Base-by-base conservation (phyloP, 495 filamentous ascomycete genomes). In the Amphirosellinia nigrospora region DNA sequence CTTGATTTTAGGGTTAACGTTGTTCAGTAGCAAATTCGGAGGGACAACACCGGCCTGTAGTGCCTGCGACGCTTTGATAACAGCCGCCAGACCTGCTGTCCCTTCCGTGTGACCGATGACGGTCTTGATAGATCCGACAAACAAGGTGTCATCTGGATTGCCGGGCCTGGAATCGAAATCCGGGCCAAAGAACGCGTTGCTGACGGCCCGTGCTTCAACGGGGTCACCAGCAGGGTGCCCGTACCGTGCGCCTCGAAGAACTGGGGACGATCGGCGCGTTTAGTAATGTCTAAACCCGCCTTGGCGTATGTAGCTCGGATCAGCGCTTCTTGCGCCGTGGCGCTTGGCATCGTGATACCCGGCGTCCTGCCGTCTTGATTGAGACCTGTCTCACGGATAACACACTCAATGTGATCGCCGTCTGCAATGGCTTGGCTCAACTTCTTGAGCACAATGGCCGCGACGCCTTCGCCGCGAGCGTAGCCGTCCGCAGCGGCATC, bases 191-290 rank as follows among this genome's bases (percentile, higher is more conserved):
- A 65, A 65, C 1, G 15, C 41, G 2, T 11, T 23, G 0, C 38
- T 9, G 0, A 81, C 78, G 1, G 79, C 79, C 16, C 70, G 66
- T 6, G 79, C 79, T 53, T 81, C 79, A 13, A 76, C 75, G 19
- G 79, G 78, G 56, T 79, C 79, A 80, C 86, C 86, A 0, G 77
- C 63, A 4, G 9, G n/a, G 69, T 71, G 5, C 69, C 69, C 7
- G 46, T 43, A 15, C 46, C 46, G 46, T 50, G 46, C 21, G 46
- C 46, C 21, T 50, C 46, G 11, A 50, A 50, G 11, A 7, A 50
- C 46, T 50, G 46, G 23, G 46, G 46, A 1, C 46, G 21, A 50
- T 50, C 46, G 6, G n/a, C n/a, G n/a, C n/a, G n/a, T n/a, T n/a
- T n/a, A 21, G 46, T n/a, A 50, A 10, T n/a, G 21, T 50, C 21